Evolutionary conservation across 805 yeast genomes (phyloP).

Genomic region (Tetrapisispora namnaoensis): DNA sequence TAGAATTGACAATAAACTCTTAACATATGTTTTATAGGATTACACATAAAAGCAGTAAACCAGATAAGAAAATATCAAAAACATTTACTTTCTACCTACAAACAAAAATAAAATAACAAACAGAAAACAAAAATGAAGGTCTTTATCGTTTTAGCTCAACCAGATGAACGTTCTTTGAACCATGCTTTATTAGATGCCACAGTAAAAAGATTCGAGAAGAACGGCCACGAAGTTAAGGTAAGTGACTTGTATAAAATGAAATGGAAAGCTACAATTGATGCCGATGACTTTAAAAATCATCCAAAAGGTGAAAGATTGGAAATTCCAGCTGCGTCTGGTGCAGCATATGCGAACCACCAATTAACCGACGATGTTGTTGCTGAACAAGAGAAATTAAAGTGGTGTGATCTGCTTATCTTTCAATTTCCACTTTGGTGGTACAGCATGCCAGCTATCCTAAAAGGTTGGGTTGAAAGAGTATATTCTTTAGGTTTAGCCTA

Average conservation of each 20-base stretch:
- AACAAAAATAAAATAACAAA: neutral
- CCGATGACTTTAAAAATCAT: conserved; percentile 9
- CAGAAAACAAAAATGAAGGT: conserved; percentile 6
- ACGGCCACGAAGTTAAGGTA: conserved; percentile 16
- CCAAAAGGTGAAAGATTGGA: conserved; percentile 9
- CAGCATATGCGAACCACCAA: conserved; percentile 7
- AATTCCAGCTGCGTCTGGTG: conserved; percentile 13
- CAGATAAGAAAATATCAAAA: neutral
- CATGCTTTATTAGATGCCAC: conserved; percentile 8
- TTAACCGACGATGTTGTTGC: conserved; percentile 22
- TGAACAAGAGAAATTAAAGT: conserved; percentile 23
- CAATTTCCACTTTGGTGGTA: conserved; percentile 29
- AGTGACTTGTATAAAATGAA: conserved; percentile 15
- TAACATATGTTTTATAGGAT: too few relatives aligned
- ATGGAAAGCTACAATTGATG: conserved; percentile 13
- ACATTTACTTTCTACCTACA: neutral
- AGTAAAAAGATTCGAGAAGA: conserved; percentile 6
- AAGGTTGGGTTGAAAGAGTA: conserved; percentile 26
- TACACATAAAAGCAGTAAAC: too few relatives aligned
- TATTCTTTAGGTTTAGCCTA: conserved; percentile 17
- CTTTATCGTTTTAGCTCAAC: conserved; percentile 18
- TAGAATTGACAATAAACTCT: too few relatives aligned
- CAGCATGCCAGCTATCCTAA: conserved; percentile 25
- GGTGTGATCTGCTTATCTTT: conserved; percentile 25
- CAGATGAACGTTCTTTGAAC: conserved; percentile 13